Conservation (phyloP, 768 basidiomycete species). For the Lyophyllum shimeji region DNA sequence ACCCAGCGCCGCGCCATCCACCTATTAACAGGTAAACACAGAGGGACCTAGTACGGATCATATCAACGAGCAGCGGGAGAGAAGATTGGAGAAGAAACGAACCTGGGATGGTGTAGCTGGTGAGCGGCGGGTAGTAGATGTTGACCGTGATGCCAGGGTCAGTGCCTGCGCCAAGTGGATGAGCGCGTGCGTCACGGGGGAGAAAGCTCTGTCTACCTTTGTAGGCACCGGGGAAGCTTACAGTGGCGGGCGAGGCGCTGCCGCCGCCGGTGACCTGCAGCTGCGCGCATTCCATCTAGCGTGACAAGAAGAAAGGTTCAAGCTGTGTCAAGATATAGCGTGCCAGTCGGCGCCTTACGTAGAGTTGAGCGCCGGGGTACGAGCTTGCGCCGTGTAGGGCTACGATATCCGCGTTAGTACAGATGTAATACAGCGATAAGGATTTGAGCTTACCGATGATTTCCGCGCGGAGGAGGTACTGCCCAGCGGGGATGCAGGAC, state of each 20-base stretch:
- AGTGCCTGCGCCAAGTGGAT: constrained; percentile 22
- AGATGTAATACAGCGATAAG: too few species aligned
- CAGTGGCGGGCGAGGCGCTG: constrained; percentile 39
- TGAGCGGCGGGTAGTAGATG: constrained; percentile 36
- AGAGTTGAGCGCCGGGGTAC: constrained; percentile 60
- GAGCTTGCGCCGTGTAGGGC: constrained; percentile 43
- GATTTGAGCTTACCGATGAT: constrained; percentile 40
- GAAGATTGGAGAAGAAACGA: not conserved
- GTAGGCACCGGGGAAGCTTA: constrained; percentile 50
- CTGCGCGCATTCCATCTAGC: constrained; percentile 50
- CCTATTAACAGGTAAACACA: constrained; percentile 42
- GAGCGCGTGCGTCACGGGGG: not conserved
- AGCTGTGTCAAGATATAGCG: too few species aligned
- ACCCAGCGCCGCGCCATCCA: too few species aligned
- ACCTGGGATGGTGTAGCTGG: constrained; percentile 35
- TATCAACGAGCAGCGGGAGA: not conserved
- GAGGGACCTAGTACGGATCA: constrained; percentile 30
- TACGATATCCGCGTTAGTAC: constrained; percentile 10
- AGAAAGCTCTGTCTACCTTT: constrained; percentile 19
- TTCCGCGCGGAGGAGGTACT: constrained; percentile 51
- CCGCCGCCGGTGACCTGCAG: constrained; percentile 46
- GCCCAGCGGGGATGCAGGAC: constrained; percentile 42
- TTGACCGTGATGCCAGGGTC: constrained; percentile 49
- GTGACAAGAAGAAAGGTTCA: not conserved
- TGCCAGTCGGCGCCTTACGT: too few species aligned